phyloP scores from a whole-genome alignment of 345 rosid genomes.

The Citrus mangshanensis region DNA sequence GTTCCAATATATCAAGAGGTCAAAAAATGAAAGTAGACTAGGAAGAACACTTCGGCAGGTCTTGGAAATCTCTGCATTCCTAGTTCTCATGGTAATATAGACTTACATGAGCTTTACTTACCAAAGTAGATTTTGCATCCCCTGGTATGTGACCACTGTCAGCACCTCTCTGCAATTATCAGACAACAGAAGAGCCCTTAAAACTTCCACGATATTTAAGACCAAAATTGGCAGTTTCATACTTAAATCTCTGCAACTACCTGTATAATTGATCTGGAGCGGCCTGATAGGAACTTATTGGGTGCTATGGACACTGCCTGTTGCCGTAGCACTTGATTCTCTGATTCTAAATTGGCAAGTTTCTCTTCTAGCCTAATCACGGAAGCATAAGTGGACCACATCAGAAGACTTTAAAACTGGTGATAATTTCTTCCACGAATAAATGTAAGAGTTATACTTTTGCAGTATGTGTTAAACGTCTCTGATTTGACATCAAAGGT shows the following conservation, averaged over 20 bases:
- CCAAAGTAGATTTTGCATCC: slow-evolving; percentile 57
- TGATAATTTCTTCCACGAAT: neutral
- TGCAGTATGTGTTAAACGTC: neutral
- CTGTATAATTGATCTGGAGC: slow-evolving; percentile 88
- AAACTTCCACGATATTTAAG: neutral
- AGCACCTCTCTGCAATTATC: slow-evolving; percentile 56
- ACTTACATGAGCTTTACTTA: slow-evolving; percentile 18
- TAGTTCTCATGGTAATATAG: neutral
- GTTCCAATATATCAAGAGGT: slow-evolving; percentile 19
- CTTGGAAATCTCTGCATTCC: neutral
- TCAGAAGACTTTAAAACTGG: neutral
- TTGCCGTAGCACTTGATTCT: slow-evolving; percentile 86
- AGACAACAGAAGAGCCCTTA: slow-evolving; percentile 17
- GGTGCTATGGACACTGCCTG: slow-evolving; percentile 96
- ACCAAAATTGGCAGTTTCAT: neutral
- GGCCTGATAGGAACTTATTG: slow-evolving; percentile 87
- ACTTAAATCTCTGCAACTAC: slow-evolving; percentile 26
- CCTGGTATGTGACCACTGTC: slow-evolving; percentile 65
- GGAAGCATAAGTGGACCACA: slow-evolving; percentile 10
- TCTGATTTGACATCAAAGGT: neutral
- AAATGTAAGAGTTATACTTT: neutral
- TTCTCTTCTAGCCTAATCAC: slow-evolving; percentile 81
- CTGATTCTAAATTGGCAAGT: slow-evolving; percentile 75
- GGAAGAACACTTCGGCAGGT: neutral
- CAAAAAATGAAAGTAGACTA: slow-evolving; percentile 6